Base-by-base conservation (phyloP, 2,329 filamentous ascomycete genomes). In the Bertia moriformis region DNA sequence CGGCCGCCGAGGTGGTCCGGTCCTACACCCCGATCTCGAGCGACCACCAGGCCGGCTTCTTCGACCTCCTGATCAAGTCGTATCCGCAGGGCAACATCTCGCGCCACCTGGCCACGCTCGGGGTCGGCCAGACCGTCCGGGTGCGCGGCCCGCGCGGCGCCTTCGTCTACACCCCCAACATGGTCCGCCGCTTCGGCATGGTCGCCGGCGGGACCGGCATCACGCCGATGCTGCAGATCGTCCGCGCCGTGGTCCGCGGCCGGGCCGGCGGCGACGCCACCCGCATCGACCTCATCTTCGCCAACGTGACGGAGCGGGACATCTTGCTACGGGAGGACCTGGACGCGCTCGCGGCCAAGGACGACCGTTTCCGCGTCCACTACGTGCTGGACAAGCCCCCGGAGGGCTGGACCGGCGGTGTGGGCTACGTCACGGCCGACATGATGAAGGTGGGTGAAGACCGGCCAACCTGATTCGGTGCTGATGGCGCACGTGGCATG, bases 51-150 rank as follows among this genome's bases (percentile, higher is more conserved):
- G 78, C 82, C 40, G 91, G 91, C 58, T 82, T 85, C 71, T 87
- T 98, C 61, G 91, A 96, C 62, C 80, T 98, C 43, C 75, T 98
- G 51, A 88, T 98, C 71, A 98, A 98, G 71, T 87, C 87, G 18
- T 98, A 98, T 65, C 86, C 88, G 2, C 88, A 86, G 49, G 91
- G 91, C 51, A 96, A 96, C 69, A 96, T 98, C 69, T 93, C 84
- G 59, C 88, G 86, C 66, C 72, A 93, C 63, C 78, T 98, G 65
- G 84, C 86, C 37, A 78, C 74, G 12, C 73, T 98, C 45, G 73
- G 73, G 46, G 71, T 95, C 43, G 88, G 89, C 44, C 78, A 93
- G 61, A 80, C 73, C 44, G 91, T 98, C 71, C 85, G 85, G 58
- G 81, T 96, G 51, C 79, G 76, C 51, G 91, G 91, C 7, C 91